Percentiles rank a stretch among this genome's conserved stretches.
These are phyloP conservation scores for Aspergillus sp. DNA, from an alignment of 2,329 filamentous ascomycete genomes.

Conservation along the genomic window DNA sequence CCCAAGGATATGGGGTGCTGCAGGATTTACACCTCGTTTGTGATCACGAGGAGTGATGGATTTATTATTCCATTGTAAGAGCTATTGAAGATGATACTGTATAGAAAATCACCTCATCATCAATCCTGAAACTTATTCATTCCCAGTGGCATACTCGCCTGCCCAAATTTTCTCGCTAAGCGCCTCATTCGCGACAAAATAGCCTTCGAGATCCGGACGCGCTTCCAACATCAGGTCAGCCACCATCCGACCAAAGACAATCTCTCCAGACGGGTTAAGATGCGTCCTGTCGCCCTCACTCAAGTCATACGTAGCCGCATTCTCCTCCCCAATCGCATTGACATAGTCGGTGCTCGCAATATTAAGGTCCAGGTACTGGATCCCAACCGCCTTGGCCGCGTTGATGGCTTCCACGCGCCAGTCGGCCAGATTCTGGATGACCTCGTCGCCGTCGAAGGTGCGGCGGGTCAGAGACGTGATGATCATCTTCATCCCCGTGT, in stretches of 20 bases:
- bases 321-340: constrained; percentile 9
- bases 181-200: constrained; percentile 5
- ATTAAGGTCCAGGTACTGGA: constrained; percentile 11
- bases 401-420: constrained; percentile 6
- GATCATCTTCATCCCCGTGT: constrained; percentile 4
- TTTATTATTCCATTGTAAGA: no score
- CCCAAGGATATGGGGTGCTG: background rate
- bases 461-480: constrained; percentile 10
- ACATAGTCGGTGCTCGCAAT: constrained; percentile 8
- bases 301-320: constrained; percentile 10
- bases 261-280: constrained; percentile 8
- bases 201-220: constrained; percentile 3
- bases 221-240: constrained; percentile 8
- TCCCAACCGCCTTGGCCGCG: constrained; percentile 7
- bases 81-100: no score
- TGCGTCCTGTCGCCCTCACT: constrained; percentile 7
- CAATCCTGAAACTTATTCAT: no score
- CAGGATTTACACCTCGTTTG: background rate
- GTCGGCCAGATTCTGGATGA: constrained; percentile 7
- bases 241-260: constrained; percentile 12
- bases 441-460: background rate
- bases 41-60: no score
- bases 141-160: constrained; percentile 7
- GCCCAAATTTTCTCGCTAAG: constrained; percentile 8
- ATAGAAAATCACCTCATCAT: no score